Base-by-base conservation (phyloP, 176 grass and related monocot species). In the Juncus inflexus region DNA sequence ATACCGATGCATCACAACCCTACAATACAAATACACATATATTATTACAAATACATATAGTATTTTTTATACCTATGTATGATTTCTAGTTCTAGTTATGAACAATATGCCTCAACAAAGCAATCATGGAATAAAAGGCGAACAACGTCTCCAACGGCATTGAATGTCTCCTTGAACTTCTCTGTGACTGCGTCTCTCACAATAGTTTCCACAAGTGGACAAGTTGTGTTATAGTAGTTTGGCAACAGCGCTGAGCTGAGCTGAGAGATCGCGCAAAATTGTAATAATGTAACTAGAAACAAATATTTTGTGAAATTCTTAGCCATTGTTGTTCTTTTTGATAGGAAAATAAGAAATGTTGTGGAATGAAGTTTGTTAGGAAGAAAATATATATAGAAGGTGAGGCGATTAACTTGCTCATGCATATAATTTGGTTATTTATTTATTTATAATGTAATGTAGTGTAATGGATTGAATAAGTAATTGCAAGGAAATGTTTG, bases 91-190 rank as follows among this genome's bases (percentile, higher is more conserved):
- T n/a, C n/a, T n/a, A n/a, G n/a, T n/a, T n/a, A n/a, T n/a, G n/a
- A n/a, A n/a, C n/a, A n/a, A n/a, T n/a, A n/a, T n/a, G n/a, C 90
- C 42, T 90, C 28, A 55, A 90, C 91, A 66, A 90, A 83, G 76
- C 91, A 96, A 50, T 96, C 91, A 63, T 96, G 91, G 81, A 96
- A 96, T 49, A 90, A 75, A 67, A 96, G 91, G 76, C 91, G 91
- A 71, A 96, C 9, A 61, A 80, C 84, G 56, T 81, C 74, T 52
- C 85, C 84, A 16, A 42, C 37, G 57, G 81, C 54, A 16, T 52
- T 66, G 76, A 87, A 73, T 10, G 73, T 78, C 47, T 56, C 8
- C 8, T 76, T 5, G 68, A 43, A 50, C 61, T 74, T 78, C 61
- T 74, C 50, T 12, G 61, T 67, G 28, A 87, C 84, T 49, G 51